phyloP scores from a whole-genome alignment of 2,329 filamentous ascomycete genomes.

The Penicillium sp. region DNA sequence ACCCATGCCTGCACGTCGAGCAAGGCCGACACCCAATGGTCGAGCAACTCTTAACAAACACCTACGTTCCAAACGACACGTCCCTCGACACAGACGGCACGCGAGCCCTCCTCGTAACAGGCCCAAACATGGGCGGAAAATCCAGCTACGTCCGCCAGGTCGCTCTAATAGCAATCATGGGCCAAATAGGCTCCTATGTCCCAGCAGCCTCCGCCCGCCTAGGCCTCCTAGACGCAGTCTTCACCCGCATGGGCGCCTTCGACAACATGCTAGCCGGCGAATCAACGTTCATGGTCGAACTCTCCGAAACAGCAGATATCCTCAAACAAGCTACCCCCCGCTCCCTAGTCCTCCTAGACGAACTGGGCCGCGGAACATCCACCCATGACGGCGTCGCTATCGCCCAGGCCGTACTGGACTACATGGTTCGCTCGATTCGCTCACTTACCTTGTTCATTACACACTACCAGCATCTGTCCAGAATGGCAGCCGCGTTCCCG shows the following conservation, averaged over 20 bases:
- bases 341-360: constrained; percentile 87
- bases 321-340: constrained; percentile 83
- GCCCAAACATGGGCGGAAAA: constrained; percentile 98
- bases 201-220: constrained; percentile 73
- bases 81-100: constrained; percentile 64
- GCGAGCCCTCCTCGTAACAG: constrained; percentile 83
- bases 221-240: constrained; percentile 85
- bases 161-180: constrained; percentile 88
- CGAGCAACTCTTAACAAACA: constrained; percentile 79
- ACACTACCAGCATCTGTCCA: constrained; percentile 87
- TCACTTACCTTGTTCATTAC: constrained; percentile 94
- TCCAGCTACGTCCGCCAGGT: constrained; percentile 95
- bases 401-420: constrained; percentile 83
- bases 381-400: constrained; percentile 97
- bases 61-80: constrained; percentile 90
- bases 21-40: constrained; percentile 92
- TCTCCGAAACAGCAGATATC: constrained; percentile 88
- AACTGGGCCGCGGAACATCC: constrained; percentile 87
- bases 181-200: constrained; percentile 91
- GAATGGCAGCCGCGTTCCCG: constrained; percentile 68
- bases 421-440: constrained; percentile 71
- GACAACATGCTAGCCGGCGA: constrained; percentile 96
- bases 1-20: constrained; percentile 67
- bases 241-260: constrained; percentile 92
- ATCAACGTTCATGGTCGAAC: constrained; percentile 96